These are phyloP conservation scores for Ogataea minuta DNA, from an alignment of 805 yeast genomes.

Conservation along the genomic window DNA sequence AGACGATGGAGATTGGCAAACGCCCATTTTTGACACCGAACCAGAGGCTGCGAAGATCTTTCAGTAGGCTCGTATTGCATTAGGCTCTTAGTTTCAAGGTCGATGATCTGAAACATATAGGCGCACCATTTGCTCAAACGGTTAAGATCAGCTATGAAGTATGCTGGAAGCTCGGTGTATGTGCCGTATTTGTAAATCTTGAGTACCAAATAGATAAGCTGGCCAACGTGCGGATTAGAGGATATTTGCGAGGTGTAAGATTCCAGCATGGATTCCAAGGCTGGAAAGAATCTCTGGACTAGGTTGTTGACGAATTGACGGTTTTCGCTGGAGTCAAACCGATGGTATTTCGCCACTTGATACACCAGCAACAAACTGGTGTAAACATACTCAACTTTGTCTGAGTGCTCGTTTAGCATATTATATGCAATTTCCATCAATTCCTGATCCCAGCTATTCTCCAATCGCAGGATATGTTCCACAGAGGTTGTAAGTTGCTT, in stretches of 20 bases:
- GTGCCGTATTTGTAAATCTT: conserved; percentile 79
- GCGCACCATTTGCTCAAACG: conserved; percentile 62
- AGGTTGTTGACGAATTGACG: conserved; percentile 54
- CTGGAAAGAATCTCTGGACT: conserved; percentile 59
- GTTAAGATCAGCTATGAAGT: conserved; percentile 48
- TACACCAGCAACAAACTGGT: conserved; percentile 70
- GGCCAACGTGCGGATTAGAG: conserved; percentile 45
- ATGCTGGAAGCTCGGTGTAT: conserved; percentile 66
- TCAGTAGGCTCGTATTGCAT: conserved; percentile 45
- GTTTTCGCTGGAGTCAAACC: conserved; percentile 59
- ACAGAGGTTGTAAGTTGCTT: conserved; percentile 60
- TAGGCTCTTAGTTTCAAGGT: conserved; percentile 43
- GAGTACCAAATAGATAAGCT: conserved; percentile 65
- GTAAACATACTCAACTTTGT: conserved; percentile 43
- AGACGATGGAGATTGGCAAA: conserved; percentile 70
- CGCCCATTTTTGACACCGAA: conserved; percentile 81
- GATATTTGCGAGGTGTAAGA: conserved; percentile 34
- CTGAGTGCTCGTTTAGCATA: conserved; percentile 42
- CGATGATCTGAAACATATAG: conserved; percentile 62
- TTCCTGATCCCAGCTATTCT: conserved; percentile 49
- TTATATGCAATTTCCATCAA: conserved; percentile 45
- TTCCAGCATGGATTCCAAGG: conserved; percentile 57
- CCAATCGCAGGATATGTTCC: conserved; percentile 49
- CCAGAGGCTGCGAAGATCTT: conserved; percentile 49
- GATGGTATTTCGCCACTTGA: conserved; percentile 66